These are phyloP conservation scores for Melaleuca quinquenervia DNA, from an alignment of 345 rosid species.

Conservation along the genomic window DNA sequence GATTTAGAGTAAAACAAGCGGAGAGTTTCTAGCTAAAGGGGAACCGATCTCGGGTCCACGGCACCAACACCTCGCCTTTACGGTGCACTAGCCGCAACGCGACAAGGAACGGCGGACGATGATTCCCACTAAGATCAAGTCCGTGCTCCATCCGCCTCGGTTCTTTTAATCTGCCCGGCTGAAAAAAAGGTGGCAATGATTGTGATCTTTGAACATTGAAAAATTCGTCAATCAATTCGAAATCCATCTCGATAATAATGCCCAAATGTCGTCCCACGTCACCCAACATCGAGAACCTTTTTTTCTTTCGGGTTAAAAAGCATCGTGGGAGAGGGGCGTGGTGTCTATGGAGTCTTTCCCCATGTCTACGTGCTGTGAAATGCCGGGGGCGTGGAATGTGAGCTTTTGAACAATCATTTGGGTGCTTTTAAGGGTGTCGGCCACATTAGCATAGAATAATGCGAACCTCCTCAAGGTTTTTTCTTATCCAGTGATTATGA, in stretches of 20 bases:
- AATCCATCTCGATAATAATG: neutral
- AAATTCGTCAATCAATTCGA: neutral
- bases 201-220: neutral
- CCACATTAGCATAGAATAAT: neutral
- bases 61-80: neutral
- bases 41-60: neutral
- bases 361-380: neutral
- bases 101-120: neutral
- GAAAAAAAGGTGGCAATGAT: neutral
- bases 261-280: neutral
- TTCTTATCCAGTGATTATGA: neutral
- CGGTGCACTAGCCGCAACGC: neutral
- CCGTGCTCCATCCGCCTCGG: neutral
- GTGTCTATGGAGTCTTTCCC: neutral
- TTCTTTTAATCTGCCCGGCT: neutral
- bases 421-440: neutral
- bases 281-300: neutral
- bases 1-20: neutral
- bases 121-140: neutral
- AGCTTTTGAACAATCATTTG: too few species aligned
- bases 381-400: neutral
- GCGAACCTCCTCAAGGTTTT: neutral
- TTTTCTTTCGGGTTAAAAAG: neutral
- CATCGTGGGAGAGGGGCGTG: neutral
- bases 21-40: neutral